A percentile compares a stretch with the other conserved stretches of the same genome.
phyloP scores from a whole-genome alignment of 2,329 filamentous ascomycete genomes.

The Ramichloridium luteum region DNA sequence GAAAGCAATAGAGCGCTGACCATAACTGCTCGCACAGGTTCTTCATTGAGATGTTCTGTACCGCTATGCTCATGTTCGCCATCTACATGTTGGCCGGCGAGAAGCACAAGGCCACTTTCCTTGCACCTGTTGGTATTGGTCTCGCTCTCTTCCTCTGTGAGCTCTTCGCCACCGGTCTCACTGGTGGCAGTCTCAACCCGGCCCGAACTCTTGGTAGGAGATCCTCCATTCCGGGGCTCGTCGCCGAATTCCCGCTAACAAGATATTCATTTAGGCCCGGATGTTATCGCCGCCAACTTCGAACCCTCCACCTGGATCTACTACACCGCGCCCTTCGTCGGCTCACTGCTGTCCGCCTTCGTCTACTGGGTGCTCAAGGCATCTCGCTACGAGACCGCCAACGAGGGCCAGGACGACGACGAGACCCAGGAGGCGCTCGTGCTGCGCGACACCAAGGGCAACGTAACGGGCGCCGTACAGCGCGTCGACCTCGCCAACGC shows the following conservation, averaged over 20 bases:
- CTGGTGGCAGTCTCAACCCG: slow-evolving; percentile 24
- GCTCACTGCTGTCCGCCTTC: not conserved
- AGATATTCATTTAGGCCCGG: slow-evolving; percentile 11
- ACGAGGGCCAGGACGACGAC: slow-evolving; percentile 1
- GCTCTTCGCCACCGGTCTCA: slow-evolving; percentile 16
- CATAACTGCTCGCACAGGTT: slow-evolving; percentile 12
- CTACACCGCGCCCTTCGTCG: slow-evolving; percentile 2
- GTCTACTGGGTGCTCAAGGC: slow-evolving; percentile 1
- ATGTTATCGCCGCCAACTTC: slow-evolving; percentile 19
- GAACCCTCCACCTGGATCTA: slow-evolving; percentile 23
- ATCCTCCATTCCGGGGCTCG: not conserved
- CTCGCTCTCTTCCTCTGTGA: slow-evolving; percentile 17
- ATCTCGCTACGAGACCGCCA: not conserved
- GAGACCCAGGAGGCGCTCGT: not conserved
- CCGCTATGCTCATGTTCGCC: slow-evolving; percentile 20
- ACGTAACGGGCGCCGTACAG: not conserved
- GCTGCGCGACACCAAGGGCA: not conserved
- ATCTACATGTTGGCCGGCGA: slow-evolving; percentile 27
- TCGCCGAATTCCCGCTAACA: not conserved
- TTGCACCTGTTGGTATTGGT: slow-evolving; percentile 18
- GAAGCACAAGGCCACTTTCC: slow-evolving; percentile 24
- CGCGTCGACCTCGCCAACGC: not conserved
- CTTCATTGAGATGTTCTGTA: slow-evolving; percentile 27
- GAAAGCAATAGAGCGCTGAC: not conserved
- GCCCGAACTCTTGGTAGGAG: slow-evolving; percentile 20